phyloP scores from a whole-genome alignment of 2,329 filamentous ascomycete species.

The Botrytis fragariae region DNA sequence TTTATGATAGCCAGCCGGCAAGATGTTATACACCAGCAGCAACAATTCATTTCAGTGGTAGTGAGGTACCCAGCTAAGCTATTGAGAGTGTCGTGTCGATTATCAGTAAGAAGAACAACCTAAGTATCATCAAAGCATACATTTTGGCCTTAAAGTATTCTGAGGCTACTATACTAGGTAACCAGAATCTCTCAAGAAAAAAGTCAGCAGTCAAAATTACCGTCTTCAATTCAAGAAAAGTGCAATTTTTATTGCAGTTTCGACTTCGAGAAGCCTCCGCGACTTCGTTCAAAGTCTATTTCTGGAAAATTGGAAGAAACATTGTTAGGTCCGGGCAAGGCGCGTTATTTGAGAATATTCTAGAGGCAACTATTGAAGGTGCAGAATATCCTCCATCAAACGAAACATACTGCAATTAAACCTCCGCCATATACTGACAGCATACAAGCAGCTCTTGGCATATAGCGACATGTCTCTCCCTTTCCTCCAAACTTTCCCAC shows the following conservation, averaged over 20 bases:
- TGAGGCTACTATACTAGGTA: neutral
- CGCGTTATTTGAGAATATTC: neutral
- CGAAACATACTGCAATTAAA: neutral
- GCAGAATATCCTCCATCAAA: neutral
- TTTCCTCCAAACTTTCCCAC: conserved; percentile 32
- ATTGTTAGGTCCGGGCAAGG: neutral
- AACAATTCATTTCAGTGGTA: neutral
- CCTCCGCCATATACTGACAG: no score
- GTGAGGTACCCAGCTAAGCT: neutral
- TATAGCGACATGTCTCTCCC: conserved; percentile 23
- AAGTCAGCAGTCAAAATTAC: neutral
- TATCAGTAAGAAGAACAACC: neutral
- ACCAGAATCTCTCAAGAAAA: neutral
- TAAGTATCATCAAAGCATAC: neutral
- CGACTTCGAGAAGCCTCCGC: neutral
- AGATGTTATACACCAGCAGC: neutral
- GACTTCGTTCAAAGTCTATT: neutral
- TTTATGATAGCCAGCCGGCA: conserved; percentile 1
- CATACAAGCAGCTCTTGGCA: neutral
- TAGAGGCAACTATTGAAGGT: neutral
- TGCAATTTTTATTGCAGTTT: neutral
- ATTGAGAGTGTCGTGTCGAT: neutral
- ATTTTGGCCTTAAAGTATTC: neutral
- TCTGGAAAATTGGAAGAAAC: neutral
- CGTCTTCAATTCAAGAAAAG: neutral